Base-by-base conservation (phyloP, 2,329 filamentous ascomycete genomes). In the Sclerotinia minor region DNA sequence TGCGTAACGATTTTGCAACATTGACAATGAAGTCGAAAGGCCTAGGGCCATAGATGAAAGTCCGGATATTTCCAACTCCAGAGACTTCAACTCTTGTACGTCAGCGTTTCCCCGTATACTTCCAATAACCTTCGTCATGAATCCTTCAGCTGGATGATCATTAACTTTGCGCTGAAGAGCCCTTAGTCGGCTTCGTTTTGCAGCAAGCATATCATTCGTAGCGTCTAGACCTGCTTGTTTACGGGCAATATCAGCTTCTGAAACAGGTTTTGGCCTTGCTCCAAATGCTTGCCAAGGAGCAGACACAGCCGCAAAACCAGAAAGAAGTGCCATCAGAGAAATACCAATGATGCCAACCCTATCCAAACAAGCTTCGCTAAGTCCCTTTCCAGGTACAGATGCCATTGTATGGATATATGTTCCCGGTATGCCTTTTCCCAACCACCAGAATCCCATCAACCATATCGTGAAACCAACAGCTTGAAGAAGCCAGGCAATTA, bases 301-400 rank as follows among this genome's bases (percentile, higher is more conserved):
- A 32, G 91, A 94, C 45, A 96, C 90, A n/a, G 92, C 92, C 7
- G 92, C 92, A 74, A 96, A 96, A 0, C 92, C 92, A 8, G 92
- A 92, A n/a, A 96, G 81, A 19, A 94, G 84, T 21, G 92, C 92
- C 92, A 96, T 96, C 65, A 95, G 80, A 59, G 90, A 89, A 67
- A 95, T 92, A 4, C 92, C 92, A 70, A 96, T 92, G 52, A 96
- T 89, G 17, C 92, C 92, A 35, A 96, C 88, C 55, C 92, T 80
- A 76, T 89, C 86, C 47, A 89, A 79, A 71, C 86, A 89, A 11
- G 83, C 86, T 73, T 78, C 76, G 53, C 69, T 77, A 41, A 69
- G 76, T 74, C 21, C 71, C 72, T 79, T 73, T 67, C 77, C 73
- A 24, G 79, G 77, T 67, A 81, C 73, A 64, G 79, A 77, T 67